Percentiles rank a stretch among this genome's conserved stretches.
Conservation (phyloP, 352 stramenopile genomes). For the Poterioochromonas sp. region DNA sequence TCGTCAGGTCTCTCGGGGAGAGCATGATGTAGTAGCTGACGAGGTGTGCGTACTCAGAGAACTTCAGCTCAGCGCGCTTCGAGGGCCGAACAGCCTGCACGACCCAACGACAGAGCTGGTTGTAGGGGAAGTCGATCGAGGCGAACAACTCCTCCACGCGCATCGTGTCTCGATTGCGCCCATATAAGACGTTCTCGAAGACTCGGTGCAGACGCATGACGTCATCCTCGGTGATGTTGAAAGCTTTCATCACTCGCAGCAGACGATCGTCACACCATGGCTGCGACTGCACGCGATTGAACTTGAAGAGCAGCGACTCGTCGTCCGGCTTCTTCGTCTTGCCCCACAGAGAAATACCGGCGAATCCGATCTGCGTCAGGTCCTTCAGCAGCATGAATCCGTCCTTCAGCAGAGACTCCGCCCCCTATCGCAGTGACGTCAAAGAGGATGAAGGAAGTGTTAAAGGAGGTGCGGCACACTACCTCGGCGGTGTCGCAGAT, state of each 20-base stretch:
- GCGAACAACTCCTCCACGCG: not conserved
- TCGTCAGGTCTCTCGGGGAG: not conserved
- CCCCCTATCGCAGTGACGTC: not conserved
- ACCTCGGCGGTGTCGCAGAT: not conserved
- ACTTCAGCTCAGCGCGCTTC: not conserved
- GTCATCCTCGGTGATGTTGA: not conserved
- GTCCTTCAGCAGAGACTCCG: not conserved
- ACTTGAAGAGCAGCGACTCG: not conserved
- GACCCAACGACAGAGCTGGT: not conserved
- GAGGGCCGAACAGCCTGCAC: not conserved
- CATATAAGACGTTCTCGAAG: not conserved
- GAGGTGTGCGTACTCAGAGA: conserved; percentile 10
- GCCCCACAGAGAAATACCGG: not conserved
- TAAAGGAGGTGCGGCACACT: not conserved
- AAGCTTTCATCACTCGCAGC: not conserved
- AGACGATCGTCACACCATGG: not conserved
- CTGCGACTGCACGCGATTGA: not conserved
- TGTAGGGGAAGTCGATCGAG: not conserved
- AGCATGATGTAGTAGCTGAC: conserved; percentile 6
- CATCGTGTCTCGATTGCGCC: not conserved
- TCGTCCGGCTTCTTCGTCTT: not conserved
- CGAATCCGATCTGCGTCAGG: not conserved
- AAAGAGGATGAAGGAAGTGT: not conserved
- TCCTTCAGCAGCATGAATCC: not conserved
- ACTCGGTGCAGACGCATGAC: not conserved